These are phyloP conservation scores for Colletotrichum kahawae DNA, from an alignment of 2,329 filamentous ascomycete species.

Conservation along the genomic window DNA sequence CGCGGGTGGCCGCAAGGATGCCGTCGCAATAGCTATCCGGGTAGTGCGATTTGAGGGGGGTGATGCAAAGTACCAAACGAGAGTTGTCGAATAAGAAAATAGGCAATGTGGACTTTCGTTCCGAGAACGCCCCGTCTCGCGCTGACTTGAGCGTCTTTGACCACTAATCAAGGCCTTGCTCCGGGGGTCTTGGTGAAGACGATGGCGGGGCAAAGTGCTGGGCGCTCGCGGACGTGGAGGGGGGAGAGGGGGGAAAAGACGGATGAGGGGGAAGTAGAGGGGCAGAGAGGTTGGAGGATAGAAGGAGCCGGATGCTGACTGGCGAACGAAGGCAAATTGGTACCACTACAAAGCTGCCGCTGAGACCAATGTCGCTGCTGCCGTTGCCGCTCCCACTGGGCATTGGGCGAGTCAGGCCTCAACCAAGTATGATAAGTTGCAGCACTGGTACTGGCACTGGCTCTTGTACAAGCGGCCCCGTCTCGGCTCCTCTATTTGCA, in stretches of 20 bases:
- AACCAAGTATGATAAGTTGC: constrained; percentile 9
- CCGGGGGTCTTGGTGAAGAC: constrained; percentile 1
- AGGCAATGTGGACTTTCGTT: constrained; percentile 9
- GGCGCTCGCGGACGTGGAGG: background rate
- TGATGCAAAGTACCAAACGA: constrained; percentile 12
- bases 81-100: constrained; percentile 6
- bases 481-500: background rate
- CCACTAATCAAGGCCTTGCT: constrained; percentile 12
- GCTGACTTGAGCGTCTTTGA: background rate
- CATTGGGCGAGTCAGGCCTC: constrained; percentile 23
- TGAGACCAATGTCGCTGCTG: background rate
- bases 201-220: constrained; percentile 11
- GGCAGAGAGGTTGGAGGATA: background rate
- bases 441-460: constrained; percentile 3
- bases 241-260: background rate
- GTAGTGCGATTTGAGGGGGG: constrained; percentile 3
- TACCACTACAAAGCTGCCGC: background rate
- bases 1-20: constrained; percentile 13
- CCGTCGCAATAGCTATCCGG: constrained; percentile 8
- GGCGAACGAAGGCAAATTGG: background rate
- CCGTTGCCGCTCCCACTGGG: background rate
- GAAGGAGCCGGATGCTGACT: background rate
- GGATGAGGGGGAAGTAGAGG: background rate
- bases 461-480: constrained; percentile 1
- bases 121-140: constrained; percentile 14